Evolutionary conservation across 2,329 filamentous ascomycete genomes (phyloP).

Genomic region (Chalaropsis thielavioides): DNA sequence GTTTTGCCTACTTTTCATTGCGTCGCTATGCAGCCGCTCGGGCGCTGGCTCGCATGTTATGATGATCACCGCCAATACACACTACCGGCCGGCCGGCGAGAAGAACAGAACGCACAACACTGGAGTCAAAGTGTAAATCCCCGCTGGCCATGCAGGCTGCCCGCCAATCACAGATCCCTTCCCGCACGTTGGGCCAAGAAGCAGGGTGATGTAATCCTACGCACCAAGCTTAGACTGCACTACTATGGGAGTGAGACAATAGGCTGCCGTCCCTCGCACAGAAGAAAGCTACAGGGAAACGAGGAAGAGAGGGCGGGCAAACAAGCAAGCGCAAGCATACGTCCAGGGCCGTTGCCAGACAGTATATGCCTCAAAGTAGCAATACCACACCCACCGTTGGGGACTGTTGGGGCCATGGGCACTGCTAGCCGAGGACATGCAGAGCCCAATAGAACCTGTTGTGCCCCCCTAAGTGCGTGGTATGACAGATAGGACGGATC

Average conservation of each 20-base stretch:
- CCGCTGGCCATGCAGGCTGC: background rate
- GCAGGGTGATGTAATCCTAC: background rate
- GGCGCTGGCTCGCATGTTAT: background rate
- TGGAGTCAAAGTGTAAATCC: background rate
- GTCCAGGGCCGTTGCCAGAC: background rate
- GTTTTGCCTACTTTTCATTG: no score
- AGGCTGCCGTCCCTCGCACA: background rate
- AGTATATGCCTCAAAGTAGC: constrained; percentile 1
- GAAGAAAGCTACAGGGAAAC: background rate
- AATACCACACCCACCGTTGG: background rate
- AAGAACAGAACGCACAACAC: background rate
- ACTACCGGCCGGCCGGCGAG: no score
- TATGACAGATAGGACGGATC: background rate
- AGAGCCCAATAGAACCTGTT: background rate
- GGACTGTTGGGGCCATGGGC: no score
- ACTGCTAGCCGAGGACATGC: background rate
- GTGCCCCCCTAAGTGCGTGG: background rate
- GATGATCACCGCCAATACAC: background rate
- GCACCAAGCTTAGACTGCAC: background rate
- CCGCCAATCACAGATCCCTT: background rate
- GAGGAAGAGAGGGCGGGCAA: background rate
- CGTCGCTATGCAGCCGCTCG: no score
- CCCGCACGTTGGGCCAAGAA: background rate
- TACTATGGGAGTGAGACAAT: background rate
- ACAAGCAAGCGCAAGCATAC: background rate